Base-by-base conservation (phyloP, 495 filamentous ascomycete genomes). In the Trichoderma virens region DNA sequence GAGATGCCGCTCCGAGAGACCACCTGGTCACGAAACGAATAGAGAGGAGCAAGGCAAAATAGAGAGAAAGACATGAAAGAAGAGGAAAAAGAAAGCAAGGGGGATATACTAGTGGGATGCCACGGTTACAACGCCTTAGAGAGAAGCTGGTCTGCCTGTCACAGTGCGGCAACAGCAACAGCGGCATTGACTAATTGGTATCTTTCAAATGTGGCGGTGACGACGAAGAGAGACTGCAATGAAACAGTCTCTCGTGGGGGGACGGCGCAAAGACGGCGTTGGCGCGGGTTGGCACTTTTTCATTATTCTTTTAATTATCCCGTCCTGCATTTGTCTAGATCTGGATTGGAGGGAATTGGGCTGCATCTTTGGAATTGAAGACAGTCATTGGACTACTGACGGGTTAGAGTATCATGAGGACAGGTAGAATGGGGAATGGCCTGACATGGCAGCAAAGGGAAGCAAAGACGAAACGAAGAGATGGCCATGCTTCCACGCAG, bases 1-100 rank as follows among this genome's bases (percentile, higher is more conserved):
- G 85, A 90, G 68, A 82, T 84, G 74, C 83, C 88, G 6, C 67
- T 94, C 62, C 82, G 95, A 59, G 94, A 98, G 79, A 80, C 82
- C 72, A 82, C 91, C 69, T 98, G 94, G 94, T 87, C 89, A 16
- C 82, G 89, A 69, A 28, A 43, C 61, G 61, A 62, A 41, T 41
- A 34, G 31, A 61, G 43, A 43, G 39, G 16, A 18, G 30, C 30
- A 61, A 6, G 14, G 0, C 8, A 2, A 11, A 14, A 20, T 14
- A 59, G 54, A 13, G 20, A 59, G 38, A 13, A 30, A n/a, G 30
- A 23, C 6, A 61, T 4, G 59, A 18, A 34, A 39, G 1, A 27
- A 14, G 20, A 13, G 20, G 25, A 30, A 56, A 31, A n/a, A 30
- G 5, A n/a, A 30, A 56, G 51, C 23, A 16, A 27, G 51, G 27